Evolutionary conservation across 2,329 filamentous ascomycete species (phyloP).

Genomic region (Apiospora pterosperma): DNA sequence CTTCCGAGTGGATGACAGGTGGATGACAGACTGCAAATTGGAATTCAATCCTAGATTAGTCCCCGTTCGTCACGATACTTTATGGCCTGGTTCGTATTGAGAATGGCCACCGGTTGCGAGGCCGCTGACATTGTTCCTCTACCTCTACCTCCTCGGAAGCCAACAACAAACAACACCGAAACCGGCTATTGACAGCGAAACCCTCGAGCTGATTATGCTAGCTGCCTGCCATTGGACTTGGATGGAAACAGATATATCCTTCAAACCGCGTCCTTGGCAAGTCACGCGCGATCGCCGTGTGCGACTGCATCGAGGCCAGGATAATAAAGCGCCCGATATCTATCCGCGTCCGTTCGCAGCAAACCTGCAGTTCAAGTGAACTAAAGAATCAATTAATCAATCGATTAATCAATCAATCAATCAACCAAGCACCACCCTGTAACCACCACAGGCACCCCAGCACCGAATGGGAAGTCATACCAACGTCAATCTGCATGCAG

Average conservation of each 20-base stretch:
- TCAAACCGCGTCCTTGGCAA: background rate
- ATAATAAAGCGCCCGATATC: background rate
- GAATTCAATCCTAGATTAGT: background rate
- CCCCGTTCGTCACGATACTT: background rate
- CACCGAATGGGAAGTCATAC: background rate
- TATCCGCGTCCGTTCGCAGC: background rate
- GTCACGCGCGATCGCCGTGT: background rate
- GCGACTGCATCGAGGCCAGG: background rate
- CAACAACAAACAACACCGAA: background rate
- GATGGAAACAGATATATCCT: background rate
- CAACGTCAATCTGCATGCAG: background rate
- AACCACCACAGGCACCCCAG: background rate
- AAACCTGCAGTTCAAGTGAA: background rate
- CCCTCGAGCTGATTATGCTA: background rate
- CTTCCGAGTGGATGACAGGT: background rate
- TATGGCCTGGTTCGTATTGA: background rate
- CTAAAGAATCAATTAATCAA: background rate
- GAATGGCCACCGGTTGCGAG: background rate
- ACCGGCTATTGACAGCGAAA: background rate
- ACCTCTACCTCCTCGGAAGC: background rate
- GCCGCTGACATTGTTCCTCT: background rate
- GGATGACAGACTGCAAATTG: background rate
- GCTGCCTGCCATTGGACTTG: background rate
- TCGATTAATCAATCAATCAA: background rate
- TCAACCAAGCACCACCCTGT: background rate